Percentiles rank a stretch among this genome's conserved stretches.
Conservation (phyloP, 345 rosid species). For the Rhizophora apiculata region DNA sequence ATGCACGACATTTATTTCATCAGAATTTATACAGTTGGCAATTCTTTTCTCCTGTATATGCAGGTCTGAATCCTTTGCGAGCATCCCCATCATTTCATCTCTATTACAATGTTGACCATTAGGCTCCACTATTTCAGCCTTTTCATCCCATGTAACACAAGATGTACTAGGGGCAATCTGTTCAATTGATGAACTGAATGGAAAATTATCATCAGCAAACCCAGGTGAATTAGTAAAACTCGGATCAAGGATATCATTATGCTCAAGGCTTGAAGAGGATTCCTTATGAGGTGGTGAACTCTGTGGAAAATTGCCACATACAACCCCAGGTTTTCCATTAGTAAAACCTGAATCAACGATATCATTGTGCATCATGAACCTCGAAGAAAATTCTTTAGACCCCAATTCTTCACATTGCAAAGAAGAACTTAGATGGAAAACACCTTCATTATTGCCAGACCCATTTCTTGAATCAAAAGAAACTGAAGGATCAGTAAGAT, state of each 20-base stretch:
- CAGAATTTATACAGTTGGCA: slow-evolving; percentile 22
- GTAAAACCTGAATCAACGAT: slow-evolving; percentile 40
- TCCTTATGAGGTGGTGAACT: slow-evolving; percentile 16
- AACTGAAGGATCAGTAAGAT: slow-evolving; percentile 44
- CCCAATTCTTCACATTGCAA: slow-evolving; percentile 45
- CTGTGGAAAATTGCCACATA: slow-evolving; percentile 25
- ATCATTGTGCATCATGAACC: slow-evolving; percentile 36
- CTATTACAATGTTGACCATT: slow-evolving; percentile 28
- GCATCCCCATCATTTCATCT: slow-evolving; percentile 35
- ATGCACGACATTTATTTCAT: slow-evolving; percentile 24
- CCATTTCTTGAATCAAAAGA: slow-evolving; percentile 61
- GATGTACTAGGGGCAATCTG: slow-evolving; percentile 39
- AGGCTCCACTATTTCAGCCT: slow-evolving; percentile 59
- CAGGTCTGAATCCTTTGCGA: slow-evolving; percentile 28
- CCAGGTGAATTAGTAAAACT: slow-evolving; percentile 35
- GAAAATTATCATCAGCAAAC: slow-evolving; percentile 4
- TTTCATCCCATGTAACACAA: slow-evolving; percentile 76
- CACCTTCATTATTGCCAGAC: slow-evolving; percentile 53
- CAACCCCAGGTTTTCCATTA: slow-evolving; percentile 34
- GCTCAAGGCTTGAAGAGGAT: slow-evolving; percentile 42
- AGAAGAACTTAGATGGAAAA: slow-evolving; percentile 43
- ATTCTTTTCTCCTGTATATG: slow-evolving; percentile 25
- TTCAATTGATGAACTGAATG: slow-evolving; percentile 37
- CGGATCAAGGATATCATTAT: slow-evolving; percentile 39
- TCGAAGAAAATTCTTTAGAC: slow-evolving; percentile 42